Percentiles rank a stretch among this genome's conserved stretches.
These are phyloP conservation scores for Cyclotella atomus DNA, from an alignment of 108 stramenopile species.

Conservation along the genomic window DNA sequence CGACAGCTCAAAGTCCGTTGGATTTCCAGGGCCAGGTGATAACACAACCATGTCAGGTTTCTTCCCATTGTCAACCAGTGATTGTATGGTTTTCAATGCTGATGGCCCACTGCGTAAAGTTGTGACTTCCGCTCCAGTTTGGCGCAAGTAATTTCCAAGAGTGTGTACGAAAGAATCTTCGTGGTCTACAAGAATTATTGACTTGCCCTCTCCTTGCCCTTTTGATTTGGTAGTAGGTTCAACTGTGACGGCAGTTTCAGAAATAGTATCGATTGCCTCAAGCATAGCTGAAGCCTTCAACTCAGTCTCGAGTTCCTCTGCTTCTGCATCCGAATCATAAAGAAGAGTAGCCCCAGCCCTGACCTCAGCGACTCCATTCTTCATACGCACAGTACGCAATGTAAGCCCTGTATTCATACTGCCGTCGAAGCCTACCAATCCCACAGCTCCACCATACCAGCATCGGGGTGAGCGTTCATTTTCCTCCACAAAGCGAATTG, in stretches of 20 bases:
- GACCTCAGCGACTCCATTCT: conserved; percentile 93
- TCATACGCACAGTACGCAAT: conserved; percentile 92
- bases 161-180: conserved; percentile 99
- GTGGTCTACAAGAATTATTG: conserved; percentile 94
- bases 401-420: conserved; percentile 96
- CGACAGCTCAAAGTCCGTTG: conserved; percentile 91
- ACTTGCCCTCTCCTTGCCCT: conserved; percentile 82
- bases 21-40: conserved; percentile 98
- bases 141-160: conserved; percentile 96
- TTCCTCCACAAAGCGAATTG: conserved; percentile 97
- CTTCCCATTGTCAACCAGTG: conserved; percentile 69
- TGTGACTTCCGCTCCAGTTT: conserved; percentile 93
- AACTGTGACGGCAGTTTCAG: conserved; percentile 25
- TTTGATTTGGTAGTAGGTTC: conserved; percentile 13
- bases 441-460: conserved; percentile 99
- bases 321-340: conserved; percentile 91
- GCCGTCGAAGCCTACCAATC: conserved; percentile 97
- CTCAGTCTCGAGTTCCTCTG: conserved; percentile 97
- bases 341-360: conserved; percentile 96
- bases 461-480: conserved; percentile 92
- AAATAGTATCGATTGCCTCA: conserved; percentile 79
- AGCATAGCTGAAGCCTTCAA: conserved; percentile 98
- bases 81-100: conserved; percentile 72
- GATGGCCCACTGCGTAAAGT: conserved; percentile 93
- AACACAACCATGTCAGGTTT: conserved; percentile 93